Percentiles rank a stretch among this genome's conserved stretches.
phyloP scores from a whole-genome alignment of 2,329 filamentous ascomycete species.

The Neophaeococcomyces mojaviensis region DNA sequence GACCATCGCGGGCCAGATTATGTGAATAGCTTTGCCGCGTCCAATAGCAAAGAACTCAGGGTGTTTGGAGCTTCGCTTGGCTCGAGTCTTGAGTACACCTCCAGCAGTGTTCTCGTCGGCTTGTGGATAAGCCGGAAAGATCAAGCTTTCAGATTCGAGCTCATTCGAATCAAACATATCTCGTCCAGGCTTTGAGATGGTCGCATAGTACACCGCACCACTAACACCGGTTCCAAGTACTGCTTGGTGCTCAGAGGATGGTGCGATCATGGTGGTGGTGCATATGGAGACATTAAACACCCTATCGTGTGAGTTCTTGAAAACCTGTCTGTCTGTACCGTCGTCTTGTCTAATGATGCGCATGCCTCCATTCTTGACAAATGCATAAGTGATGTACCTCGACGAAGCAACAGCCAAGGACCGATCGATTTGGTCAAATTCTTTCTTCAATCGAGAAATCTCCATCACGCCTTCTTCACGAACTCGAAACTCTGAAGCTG shows the following conservation, averaged over 20 bases:
- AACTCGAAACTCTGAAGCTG: conserved; percentile 53
- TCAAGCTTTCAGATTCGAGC: conserved; percentile 77
- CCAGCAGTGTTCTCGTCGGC: conserved; percentile 87
- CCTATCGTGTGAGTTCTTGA: conserved; percentile 83
- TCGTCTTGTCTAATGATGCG: conserved; percentile 92
- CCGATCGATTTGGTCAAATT: conserved; percentile 94
- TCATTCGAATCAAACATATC: conserved; percentile 72
- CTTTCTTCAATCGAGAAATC: conserved; percentile 90
- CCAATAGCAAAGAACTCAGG: conserved; percentile 93
- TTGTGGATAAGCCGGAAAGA: conserved; percentile 76
- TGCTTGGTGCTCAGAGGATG: conserved; percentile 60
- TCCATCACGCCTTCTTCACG: conserved; percentile 78
- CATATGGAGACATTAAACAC: conserved; percentile 91
- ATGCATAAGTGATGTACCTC: conserved; percentile 87
- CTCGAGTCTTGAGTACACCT: conserved; percentile 89
- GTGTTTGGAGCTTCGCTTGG: conserved; percentile 79
- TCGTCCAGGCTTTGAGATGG: conserved; percentile 67
- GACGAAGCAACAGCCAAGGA: conserved; percentile 84
- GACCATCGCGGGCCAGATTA: conserved; percentile 60
- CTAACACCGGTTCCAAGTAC: conserved; percentile 90
- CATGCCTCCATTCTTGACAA: conserved; percentile 86
- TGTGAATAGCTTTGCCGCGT: conserved; percentile 89
- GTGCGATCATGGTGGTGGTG: conserved; percentile 49
- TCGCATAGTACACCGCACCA: conserved; percentile 92
- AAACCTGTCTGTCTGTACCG: conserved; percentile 83